Evolutionary conservation across 2,329 filamentous ascomycete genomes (phyloP).

Genomic region (Zasmidium citrigriseum): DNA sequence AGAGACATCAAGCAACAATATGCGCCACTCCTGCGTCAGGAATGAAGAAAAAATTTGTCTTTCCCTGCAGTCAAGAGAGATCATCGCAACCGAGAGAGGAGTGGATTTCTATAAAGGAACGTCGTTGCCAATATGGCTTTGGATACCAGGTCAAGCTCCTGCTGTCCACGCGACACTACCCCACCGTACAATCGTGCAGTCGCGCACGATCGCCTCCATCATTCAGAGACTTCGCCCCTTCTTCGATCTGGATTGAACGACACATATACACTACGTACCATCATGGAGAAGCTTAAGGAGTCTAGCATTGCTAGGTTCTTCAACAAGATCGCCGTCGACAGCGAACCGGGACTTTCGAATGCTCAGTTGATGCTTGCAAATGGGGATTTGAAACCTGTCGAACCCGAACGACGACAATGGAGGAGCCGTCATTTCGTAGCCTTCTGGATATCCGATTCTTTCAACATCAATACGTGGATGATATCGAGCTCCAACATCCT

Average conservation of each 20-base stretch:
- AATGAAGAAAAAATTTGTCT: constrained; percentile 14
- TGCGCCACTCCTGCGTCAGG: constrained; percentile 6
- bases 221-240: constrained; percentile 13
- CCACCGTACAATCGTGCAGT: not conserved
- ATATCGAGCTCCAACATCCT: constrained; percentile 84
- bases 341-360: constrained; percentile 74
- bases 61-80: constrained; percentile 2
- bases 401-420: constrained; percentile 79
- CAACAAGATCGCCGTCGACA: constrained; percentile 68
- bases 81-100: not conserved
- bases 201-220: not conserved
- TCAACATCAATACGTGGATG: constrained; percentile 75
- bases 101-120: constrained; percentile 7
- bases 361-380: constrained; percentile 87
- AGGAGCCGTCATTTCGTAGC: constrained; percentile 83
- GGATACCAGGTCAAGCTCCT: not conserved
- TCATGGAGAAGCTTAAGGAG: constrained; percentile 44
- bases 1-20: constrained; percentile 3
- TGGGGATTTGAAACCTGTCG: constrained; percentile 61
- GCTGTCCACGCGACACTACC: not conserved
- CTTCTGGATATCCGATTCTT: constrained; percentile 79
- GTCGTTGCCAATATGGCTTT: constrained; percentile 2
- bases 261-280: not conserved
- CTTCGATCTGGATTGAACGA: not conserved
- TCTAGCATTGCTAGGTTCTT: constrained; percentile 42